phyloP scores from a whole-genome alignment of 805 yeast genomes.

The Zygosaccharomyces gambellarensis region DNA sequence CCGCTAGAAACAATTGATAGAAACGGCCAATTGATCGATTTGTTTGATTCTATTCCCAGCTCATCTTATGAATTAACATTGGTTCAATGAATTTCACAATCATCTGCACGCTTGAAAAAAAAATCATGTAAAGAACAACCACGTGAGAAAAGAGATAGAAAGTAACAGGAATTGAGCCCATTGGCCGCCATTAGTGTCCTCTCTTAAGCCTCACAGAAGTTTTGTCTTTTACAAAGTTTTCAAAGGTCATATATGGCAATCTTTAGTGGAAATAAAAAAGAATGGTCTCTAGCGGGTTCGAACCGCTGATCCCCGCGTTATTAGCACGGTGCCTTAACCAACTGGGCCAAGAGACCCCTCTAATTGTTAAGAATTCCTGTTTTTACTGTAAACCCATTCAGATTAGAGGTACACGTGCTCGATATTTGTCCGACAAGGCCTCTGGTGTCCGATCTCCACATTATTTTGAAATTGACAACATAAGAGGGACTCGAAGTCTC shows the following conservation, averaged over 20 bases:
- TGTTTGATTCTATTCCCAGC: neutral
- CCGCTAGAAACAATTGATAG: neutral
- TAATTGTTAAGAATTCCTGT: neutral
- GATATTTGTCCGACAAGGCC: neutral
- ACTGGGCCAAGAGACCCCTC: constrained; percentile 19
- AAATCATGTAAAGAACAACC: neutral
- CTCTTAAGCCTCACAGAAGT: too few relatives aligned
- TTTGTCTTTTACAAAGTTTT: too few relatives aligned
- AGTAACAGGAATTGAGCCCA: too few relatives aligned
- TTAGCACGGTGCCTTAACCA: constrained; percentile 22
- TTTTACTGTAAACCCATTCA: neutral
- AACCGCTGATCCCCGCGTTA: constrained; percentile 22
- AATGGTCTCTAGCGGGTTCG: constrained; percentile 23
- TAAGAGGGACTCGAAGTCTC: neutral
- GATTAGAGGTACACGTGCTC: neutral
- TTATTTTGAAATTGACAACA: neutral
- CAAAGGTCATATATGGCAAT: too few relatives aligned
- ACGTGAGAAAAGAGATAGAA: too few relatives aligned
- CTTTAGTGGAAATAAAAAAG: neutral
- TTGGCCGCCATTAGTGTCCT: too few relatives aligned
- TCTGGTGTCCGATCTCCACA: constrained; percentile 4
- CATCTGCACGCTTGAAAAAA: neutral
- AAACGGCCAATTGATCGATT: neutral
- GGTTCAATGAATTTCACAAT: neutral
- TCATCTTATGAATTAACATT: neutral